Evolutionary conservation across 177 flowering plant genomes (phyloP).

Genomic region (Vitis hybrid): DNA sequence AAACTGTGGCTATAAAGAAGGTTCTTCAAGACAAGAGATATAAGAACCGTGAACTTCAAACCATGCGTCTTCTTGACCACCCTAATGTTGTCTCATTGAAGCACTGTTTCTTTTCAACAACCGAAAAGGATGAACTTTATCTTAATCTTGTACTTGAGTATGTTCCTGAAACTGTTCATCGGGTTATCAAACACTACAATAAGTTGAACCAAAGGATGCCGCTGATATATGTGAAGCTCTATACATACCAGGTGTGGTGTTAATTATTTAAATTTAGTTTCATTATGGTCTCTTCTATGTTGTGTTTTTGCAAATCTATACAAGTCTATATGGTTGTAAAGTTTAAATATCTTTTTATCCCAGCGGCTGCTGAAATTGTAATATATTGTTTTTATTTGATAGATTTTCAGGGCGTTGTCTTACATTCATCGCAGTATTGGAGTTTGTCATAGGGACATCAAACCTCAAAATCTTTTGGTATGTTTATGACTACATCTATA

Average conservation of each 20-base stretch:
- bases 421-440: conserved; percentile 83
- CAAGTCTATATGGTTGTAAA: background rate
- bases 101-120: conserved; percentile 79
- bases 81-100: conserved; percentile 73
- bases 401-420: conserved; percentile 88
- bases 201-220: conserved; percentile 78
- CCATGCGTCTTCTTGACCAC: conserved; percentile 78
- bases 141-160: conserved; percentile 72
- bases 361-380: background rate
- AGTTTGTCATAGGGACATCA: conserved; percentile 93
- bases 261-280: conserved; percentile 1
- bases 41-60: conserved; percentile 73
- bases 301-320: background rate
- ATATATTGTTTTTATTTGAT: conserved; percentile 25
- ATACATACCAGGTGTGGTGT: conserved; percentile 58
- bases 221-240: conserved; percentile 63
- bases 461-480: conserved; percentile 95
- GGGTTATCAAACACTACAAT: conserved; percentile 69
- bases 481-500: background rate
- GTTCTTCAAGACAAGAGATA: conserved; percentile 79
- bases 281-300: background rate
- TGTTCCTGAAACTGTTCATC: conserved; percentile 78
- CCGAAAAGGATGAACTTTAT: conserved; percentile 71
- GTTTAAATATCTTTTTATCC: background rate
- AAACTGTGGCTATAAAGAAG: conserved; percentile 76